Conservation (phyloP, 371 early-diverging fungal genomes). For the Mortierella sp. region DNA sequence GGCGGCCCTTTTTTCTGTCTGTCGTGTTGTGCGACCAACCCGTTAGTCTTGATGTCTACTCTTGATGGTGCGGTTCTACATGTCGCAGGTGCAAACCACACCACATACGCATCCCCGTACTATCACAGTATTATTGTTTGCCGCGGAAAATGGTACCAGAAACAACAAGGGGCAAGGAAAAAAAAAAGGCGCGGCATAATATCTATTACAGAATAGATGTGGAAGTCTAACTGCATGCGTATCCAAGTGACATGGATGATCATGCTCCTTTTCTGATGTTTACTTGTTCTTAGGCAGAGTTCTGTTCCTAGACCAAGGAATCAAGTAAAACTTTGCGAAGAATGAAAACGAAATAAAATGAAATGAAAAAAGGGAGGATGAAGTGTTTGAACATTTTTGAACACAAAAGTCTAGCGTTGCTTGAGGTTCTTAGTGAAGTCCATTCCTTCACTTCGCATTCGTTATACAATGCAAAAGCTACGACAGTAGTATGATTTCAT, state of each 20-base stretch:
- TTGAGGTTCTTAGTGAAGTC: constrained; percentile 9
- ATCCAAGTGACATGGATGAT: too few relatives aligned
- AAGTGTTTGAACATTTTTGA: background rate
- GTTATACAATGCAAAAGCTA: too few relatives aligned
- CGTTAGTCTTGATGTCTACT: background rate
- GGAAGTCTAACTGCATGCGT: too few relatives aligned
- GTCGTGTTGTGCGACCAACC: constrained; percentile 17
- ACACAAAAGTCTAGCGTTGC: background rate
- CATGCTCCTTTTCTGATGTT: too few relatives aligned
- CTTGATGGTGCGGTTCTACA: too few relatives aligned
- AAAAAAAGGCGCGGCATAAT: constrained; percentile 4
- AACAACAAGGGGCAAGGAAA: background rate
- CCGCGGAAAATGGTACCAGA: constrained; percentile 4
- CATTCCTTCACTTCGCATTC: too few relatives aligned
- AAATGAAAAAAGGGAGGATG: background rate
- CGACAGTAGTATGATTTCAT: too few relatives aligned
- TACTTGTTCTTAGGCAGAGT: too few relatives aligned
- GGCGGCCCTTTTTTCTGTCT: constrained; percentile 1
- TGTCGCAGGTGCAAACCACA: constrained; percentile 3
- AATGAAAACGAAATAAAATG: background rate
- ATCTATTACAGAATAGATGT: background rate
- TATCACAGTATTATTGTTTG: background rate
- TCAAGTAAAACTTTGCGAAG: too few relatives aligned
- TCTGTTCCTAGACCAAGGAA: too few relatives aligned
- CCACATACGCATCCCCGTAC: constrained; percentile 15